Evolutionary conservation across 306 rosid species (phyloP), one percentile per base, ranked within the genome.

Genomic region (Betula pendula): DNA sequence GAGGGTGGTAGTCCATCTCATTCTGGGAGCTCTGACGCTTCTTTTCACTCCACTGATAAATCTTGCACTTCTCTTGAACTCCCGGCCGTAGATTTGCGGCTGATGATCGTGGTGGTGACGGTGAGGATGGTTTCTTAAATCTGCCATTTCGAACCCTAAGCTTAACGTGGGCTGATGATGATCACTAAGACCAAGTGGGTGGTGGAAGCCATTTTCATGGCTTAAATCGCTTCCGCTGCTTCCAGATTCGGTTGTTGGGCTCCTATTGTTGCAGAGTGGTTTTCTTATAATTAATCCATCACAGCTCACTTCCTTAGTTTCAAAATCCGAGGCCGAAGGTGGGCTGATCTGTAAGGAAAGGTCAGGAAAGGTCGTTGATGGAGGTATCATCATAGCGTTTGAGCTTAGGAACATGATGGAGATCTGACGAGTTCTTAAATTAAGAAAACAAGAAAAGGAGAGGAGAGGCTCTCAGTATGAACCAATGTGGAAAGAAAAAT

Each of bases 1-100:
- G 73, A 93, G 98, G 45, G 97, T 93, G 0, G 94, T 81, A 12
- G 97, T 93, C 98, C 98, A 93, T 84, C 97, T 75, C 98, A 93
- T 93, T 81, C 98, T 87, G 4, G 98, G 98, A 86, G 94, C 98
- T 86, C 98, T 84, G 33, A 79, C 62, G 81, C 86, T 91, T 87
- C 92, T 86, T 81, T 72, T 91, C 59, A 80, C 87, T 5, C 89
- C 88, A 56, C 62, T 81, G 11, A 78, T 20, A 11, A 80, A 80
- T 78, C 93, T 88, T 1, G 82, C 42, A 66, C 58, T 89, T 59
- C 96, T 75, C 71, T 91, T 91, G 81, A 91, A 91, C 27, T 85
- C 91, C 4, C 85, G 83, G 33, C 89, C 90, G 45, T 80, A 85
- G 84, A 90, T 92, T 40, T 88, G 97, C 79, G 84, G 87, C 24